Conservation (phyloP, 176 grass and related monocot genomes). For the Oryza australiensis region DNA sequence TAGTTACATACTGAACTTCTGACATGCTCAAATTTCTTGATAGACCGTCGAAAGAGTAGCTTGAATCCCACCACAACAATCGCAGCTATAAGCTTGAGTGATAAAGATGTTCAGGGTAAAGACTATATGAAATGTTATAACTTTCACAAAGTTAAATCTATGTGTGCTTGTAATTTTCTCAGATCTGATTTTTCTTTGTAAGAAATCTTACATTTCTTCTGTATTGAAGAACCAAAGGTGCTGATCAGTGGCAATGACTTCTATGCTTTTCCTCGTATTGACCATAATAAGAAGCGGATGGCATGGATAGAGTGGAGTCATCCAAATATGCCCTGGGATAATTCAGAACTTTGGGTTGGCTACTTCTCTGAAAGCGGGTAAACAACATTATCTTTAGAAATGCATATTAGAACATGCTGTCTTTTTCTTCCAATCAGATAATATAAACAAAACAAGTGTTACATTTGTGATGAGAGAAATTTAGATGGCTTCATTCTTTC, state of each 20-base stretch:
- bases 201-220: conserved; percentile 25
- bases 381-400: conserved; percentile 24
- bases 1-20: conserved; percentile 26
- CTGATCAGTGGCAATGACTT: conserved; percentile 81
- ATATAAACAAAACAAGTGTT: conserved; percentile 15
- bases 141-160: conserved; percentile 1
- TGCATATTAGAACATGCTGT: background rate
- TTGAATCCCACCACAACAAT: conserved; percentile 82
- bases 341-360: conserved; percentile 94
- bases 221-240: conserved; percentile 77
- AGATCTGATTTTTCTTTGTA: conserved; percentile 9
- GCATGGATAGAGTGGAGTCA: conserved; percentile 95
- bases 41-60: conserved; percentile 70
- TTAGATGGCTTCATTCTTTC: background rate
- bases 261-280: conserved; percentile 94
- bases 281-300: conserved; percentile 67
- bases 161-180: conserved; percentile 29
- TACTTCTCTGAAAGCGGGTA: conserved; percentile 82
- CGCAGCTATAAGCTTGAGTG: conserved; percentile 50
- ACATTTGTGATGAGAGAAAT: background rate
- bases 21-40: conserved; percentile 35
- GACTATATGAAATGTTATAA: conserved; percentile 15
- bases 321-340: conserved; percentile 97
- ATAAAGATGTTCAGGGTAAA: conserved; percentile 61
- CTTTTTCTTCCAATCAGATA: conserved; percentile 2